Evolutionary conservation across 148 eudicot species (phyloP), one percentile per base, ranked within the genome.

Genomic region (Tetragonia tetragonoides): DNA sequence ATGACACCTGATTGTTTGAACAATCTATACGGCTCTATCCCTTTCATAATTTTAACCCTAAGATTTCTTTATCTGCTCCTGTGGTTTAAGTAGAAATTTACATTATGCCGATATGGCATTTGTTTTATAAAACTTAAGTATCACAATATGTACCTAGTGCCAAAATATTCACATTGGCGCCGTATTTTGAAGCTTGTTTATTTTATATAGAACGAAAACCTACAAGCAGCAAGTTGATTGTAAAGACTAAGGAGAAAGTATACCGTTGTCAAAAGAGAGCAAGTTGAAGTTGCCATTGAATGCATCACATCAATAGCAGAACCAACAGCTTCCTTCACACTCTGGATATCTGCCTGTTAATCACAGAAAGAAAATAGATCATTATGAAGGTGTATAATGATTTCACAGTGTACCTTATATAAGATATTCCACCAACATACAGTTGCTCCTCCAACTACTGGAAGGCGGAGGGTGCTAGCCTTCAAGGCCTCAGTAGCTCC

Each of bases 401-500:
- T 63, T 70, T 44, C 66, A 68, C 68, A 21, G 7, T 39, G 66
- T 34, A 74, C 38, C 78, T 34, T 40, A 78, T 42, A 64, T 24
- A 34, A 44, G 23, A 66, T 17, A 59, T 42, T 42, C 28, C 57
- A 40, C 59, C 67, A 53, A 78, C 97, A 46, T 90, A 95, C 99
- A 74, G 79, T 84, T 84, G 91, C 98, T 87, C 96, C 93, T 83
- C 93, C 99, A 79, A 85, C 92, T 61, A 93, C 90, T 68, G 99
- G 99, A 84, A 95, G 98, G 60, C 99, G 97, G 69, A 95, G 95
- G 76, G 98, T 95, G 90, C 98, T 95, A 81, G 98, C 98, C 85
- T 84, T 95, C 80, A 95, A 81, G 78, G 99, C 93, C 86, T 89
- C 95, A 70, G 86, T 95, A 78, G 97, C 97, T 81, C 95, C 97